Base-by-base conservation (phyloP, 768 basidiomycete genomes). In the Naganishia vishniacii region DNA sequence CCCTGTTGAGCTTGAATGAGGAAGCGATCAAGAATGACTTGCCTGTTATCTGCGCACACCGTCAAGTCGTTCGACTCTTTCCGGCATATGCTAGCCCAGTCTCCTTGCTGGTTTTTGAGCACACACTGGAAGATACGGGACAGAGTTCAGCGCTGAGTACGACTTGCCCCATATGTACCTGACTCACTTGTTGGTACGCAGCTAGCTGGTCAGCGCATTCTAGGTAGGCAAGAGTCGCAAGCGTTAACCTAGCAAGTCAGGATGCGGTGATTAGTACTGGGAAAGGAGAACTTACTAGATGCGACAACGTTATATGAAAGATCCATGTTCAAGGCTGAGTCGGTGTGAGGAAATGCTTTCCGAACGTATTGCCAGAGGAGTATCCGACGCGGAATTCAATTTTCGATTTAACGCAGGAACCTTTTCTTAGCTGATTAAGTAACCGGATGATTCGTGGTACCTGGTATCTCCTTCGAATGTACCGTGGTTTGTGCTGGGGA, bases 131-230 rank as follows among this genome's bases (percentile, higher is more conserved):
- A 23, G 20, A 41, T 13, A 34, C 13, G 18, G 20, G 11, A 29
- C 26, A 29, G 12, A 18, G 3, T 42, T 3, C 15, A 5, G 18
- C 8, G 34, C n/a, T n/a, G n/a, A n/a, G n/a, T n/a, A n/a, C n/a
- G n/a, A n/a, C n/a, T 40, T 4, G 25, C 26, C 16, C 12, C 5
- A 4, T 11, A 18, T 31, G 2, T 9, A 34, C 20, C 8, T 29
- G 15, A 40, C 68, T 28, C 45, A 74, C 75, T 32, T 74, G 66
- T 63, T 76, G 75, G 48, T 76, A 76, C 31, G 68, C 67, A 15
- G 73, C 72, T 70, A 76, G 72, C 53, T 76, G 75, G 12, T 71
- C 67, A 34, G 73, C 75, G 47, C 75, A 76, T 72, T 76, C 75
- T 76, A 18, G 11, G 45, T 2, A 20, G 15, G 20, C 18, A 29